These are phyloP conservation scores for Salvia sclarea DNA, from an alignment of 305 asterid genomes.

Conservation along the genomic window DNA sequence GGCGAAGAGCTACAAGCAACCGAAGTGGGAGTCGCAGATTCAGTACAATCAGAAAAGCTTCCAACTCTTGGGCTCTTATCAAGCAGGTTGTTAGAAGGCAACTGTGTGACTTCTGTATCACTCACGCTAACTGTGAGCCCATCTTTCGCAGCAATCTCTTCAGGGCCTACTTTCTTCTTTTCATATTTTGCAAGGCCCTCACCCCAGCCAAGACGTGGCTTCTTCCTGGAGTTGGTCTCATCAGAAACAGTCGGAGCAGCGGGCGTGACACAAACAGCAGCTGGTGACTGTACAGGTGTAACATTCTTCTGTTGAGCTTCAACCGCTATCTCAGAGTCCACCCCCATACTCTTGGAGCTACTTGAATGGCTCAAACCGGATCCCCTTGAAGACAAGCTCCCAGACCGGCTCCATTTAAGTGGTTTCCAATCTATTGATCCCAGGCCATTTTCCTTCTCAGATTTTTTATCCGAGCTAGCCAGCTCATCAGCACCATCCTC, in stretches of 20 bases:
- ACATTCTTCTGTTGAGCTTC: conserved; percentile 55
- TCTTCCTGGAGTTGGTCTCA: conserved; percentile 80
- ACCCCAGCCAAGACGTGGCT: conserved; percentile 99
- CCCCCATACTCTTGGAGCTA: conserved; percentile 75
- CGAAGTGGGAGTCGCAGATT: conserved; percentile 82
- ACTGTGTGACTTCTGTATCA: conserved; percentile 47
- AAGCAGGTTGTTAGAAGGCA: conserved; percentile 42
- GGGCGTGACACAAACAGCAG: conserved; percentile 48
- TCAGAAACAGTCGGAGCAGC: conserved; percentile 56
- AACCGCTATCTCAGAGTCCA: conserved; percentile 58
- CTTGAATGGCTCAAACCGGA: conserved; percentile 73
- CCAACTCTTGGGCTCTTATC: conserved; percentile 68
- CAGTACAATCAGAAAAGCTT: conserved; percentile 55
- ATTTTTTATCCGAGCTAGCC: conserved; percentile 45
- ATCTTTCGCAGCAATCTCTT: conserved; percentile 53
- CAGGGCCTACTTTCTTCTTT: conserved; percentile 84
- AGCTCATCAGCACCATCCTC: conserved; percentile 36
- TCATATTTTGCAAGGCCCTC: conserved; percentile 98
- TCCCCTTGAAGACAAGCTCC: conserved; percentile 79
- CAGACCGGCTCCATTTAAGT: conserved; percentile 81
- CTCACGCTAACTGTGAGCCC: conserved; percentile 40
- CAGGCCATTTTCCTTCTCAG: conserved; percentile 59
- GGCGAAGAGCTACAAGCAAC: conserved; percentile 89
- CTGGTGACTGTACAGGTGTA: conserved; percentile 57
- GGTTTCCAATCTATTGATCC: conserved; percentile 78